These are phyloP conservation scores for Aphanoascus verrucosus DNA, from an alignment of 2,329 filamentous ascomycete species.

Conservation along the genomic window DNA sequence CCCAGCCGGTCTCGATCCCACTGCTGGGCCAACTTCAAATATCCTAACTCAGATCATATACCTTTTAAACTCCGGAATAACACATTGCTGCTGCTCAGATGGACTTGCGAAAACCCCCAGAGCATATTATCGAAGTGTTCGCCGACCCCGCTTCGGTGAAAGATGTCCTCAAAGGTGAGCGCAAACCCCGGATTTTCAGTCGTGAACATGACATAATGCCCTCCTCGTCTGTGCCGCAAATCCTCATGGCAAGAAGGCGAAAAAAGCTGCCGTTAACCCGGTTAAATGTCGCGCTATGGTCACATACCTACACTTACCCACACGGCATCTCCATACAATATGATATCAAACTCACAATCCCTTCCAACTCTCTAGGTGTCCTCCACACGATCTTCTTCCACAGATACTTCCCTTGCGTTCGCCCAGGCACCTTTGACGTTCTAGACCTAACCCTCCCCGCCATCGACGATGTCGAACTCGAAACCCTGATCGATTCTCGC, in stretches of 20 bases:
- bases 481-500: conserved; percentile 85
- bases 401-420: conserved; percentile 82
- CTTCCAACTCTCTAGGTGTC: conserved; percentile 49
- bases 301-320: neutral
- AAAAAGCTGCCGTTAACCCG: neutral
- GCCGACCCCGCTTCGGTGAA: conserved; percentile 80
- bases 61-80: neutral
- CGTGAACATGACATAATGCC: conserved; percentile 1
- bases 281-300: neutral
- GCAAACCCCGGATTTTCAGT: neutral
- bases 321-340: neutral
- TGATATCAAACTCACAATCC: neutral
- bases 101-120: conserved; percentile 59
- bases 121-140: conserved; percentile 90
- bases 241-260: neutral
- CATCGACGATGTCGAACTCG: conserved; percentile 80
- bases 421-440: conserved; percentile 73
- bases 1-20: conserved; percentile 4
- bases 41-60: neutral
- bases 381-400: conserved; percentile 98
- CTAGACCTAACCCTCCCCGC: conserved; percentile 83
- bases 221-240: neutral
- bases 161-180: conserved; percentile 80
- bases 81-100: conserved; percentile 31
- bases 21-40: conserved; percentile 2